Evolutionary conservation across 179 eudicot genomes (phyloP).

Genomic region (Beta lomatogona): DNA sequence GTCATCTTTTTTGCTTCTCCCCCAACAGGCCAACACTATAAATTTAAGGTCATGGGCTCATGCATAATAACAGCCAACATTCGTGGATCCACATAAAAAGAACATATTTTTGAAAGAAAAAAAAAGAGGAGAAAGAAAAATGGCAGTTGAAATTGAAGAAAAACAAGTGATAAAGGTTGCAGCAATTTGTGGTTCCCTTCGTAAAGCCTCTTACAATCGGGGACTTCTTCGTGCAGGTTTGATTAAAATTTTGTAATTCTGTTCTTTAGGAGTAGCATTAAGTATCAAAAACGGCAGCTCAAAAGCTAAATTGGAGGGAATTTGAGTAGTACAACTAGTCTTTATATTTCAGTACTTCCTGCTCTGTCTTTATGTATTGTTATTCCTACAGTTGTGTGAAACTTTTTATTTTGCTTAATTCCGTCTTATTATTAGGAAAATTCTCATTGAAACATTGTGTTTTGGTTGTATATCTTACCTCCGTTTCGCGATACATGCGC

Average conservation of each 20-base stretch:
- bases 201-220: slow-evolving; percentile 43
- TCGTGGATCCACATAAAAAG: too few relatives aligned
- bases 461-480: too few relatives aligned
- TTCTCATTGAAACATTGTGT: too few relatives aligned
- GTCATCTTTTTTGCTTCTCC: background rate
- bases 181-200: slow-evolving; percentile 50
- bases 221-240: slow-evolving; percentile 49
- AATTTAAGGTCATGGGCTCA: background rate
- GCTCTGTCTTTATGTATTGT: too few relatives aligned
- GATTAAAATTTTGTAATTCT: background rate
- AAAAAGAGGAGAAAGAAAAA: background rate
- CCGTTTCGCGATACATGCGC: too few relatives aligned
- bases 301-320: too few relatives aligned
- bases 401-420: too few relatives aligned
- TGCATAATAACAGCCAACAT: background rate
- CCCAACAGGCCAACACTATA: background rate
- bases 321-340: background rate
- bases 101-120: background rate
- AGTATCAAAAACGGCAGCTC: too few relatives aligned
- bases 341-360: too few relatives aligned
- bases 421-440: too few relatives aligned
- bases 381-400: too few relatives aligned
- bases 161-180: slow-evolving; percentile 34
- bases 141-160: slow-evolving; percentile 16
- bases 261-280: background rate